These are phyloP conservation scores for Clitoria ternatea DNA, from an alignment of 306 rosid genomes.

Conservation along the genomic window DNA sequence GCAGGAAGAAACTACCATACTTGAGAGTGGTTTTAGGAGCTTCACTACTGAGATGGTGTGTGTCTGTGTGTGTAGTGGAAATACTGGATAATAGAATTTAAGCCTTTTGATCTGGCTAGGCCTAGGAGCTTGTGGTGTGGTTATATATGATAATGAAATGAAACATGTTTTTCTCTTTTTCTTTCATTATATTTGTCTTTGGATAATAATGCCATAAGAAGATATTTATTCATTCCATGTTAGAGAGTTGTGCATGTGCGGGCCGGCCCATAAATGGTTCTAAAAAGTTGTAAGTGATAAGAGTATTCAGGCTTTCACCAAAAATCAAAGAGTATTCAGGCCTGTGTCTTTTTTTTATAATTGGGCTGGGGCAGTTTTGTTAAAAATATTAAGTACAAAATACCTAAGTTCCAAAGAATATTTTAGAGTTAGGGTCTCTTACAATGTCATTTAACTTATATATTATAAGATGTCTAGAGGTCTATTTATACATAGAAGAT, in stretches of 20 bases:
- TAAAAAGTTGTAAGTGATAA: too few relatives aligned
- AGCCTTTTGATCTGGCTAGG: conserved; percentile 35
- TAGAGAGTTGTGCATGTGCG: neutral
- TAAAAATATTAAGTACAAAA: neutral
- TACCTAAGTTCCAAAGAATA: too few relatives aligned
- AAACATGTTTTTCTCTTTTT: neutral
- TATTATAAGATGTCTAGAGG: too few relatives aligned
- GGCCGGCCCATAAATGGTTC: neutral
- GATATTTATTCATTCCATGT: neutral
- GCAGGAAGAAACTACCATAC: conserved; percentile 66
- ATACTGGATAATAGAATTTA: conserved; percentile 27
- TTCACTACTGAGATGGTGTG: conserved; percentile 33
- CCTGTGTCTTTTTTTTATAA: neutral
- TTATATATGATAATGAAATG: neutral
- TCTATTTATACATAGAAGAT: too few relatives aligned
- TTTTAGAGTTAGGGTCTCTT: too few relatives aligned
- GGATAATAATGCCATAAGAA: conserved; percentile 16
- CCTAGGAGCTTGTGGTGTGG: conserved; percentile 26
- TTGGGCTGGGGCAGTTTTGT: neutral
- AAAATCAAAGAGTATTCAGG: neutral
- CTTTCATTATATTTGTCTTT: neutral
- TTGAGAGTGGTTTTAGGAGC: conserved; percentile 29
- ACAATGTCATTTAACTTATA: too few relatives aligned
- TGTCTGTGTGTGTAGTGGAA: neutral
- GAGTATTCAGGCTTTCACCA: neutral